Percentiles rank a stretch among this genome's conserved stretches.
These are phyloP conservation scores for Neoascochyta sp. DNA, from an alignment of 2,329 filamentous ascomycete genomes.

Conservation along the genomic window DNA sequence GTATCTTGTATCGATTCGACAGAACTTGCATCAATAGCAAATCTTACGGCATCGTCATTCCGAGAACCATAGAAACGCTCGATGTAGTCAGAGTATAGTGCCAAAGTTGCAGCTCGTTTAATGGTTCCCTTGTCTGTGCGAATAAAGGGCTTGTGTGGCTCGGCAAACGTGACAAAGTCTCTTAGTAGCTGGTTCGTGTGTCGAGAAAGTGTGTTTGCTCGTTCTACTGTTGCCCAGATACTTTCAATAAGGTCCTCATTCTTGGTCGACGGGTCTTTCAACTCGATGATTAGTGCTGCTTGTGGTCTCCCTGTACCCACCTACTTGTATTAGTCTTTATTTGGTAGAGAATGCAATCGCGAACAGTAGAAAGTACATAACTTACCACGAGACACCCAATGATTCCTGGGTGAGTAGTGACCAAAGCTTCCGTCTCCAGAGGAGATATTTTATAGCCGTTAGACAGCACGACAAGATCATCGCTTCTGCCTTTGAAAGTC, in stretches of 20 bases:
- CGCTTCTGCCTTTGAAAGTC: constrained; percentile 18
- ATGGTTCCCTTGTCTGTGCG: constrained; percentile 48
- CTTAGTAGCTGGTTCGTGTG: constrained; percentile 42
- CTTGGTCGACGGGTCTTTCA: constrained; percentile 9
- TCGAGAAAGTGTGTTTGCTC: constrained; percentile 41
- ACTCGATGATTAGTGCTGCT: constrained; percentile 31
- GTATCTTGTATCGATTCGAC: constrained; percentile 4
- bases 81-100: constrained; percentile 47
- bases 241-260: constrained; percentile 37
- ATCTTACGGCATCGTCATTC: constrained; percentile 2
- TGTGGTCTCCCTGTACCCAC: constrained; percentile 23
- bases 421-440: constrained; percentile 14
- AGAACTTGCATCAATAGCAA: constrained; percentile 9
- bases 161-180: constrained; percentile 43
- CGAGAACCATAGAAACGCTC: constrained; percentile 43
- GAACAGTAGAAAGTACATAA: too few relatives aligned
- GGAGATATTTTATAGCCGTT: constrained; percentile 22
- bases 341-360: too few relatives aligned
- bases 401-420: constrained; percentile 28
- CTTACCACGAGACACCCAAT: constrained; percentile 29
- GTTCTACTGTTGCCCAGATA: constrained; percentile 46
- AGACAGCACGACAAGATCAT: constrained; percentile 18
- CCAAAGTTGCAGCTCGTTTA: constrained; percentile 41
- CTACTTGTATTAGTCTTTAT: too few relatives aligned
- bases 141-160: constrained; percentile 45